A percentile compares a stretch with the other conserved stretches of the same genome.
phyloP scores from a whole-genome alignment of 805 yeast genomes.

The Candida peoriensis region DNA sequence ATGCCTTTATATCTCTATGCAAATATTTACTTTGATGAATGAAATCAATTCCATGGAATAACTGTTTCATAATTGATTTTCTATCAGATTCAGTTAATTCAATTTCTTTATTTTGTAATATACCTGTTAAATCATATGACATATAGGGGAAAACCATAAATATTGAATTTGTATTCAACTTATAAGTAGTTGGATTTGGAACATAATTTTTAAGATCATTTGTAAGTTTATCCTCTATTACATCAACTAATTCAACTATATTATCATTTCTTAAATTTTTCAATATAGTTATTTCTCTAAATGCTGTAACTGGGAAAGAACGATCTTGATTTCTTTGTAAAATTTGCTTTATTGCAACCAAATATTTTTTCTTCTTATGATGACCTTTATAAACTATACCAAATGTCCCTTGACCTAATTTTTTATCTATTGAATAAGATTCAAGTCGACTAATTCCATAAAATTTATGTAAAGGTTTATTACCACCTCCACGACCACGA shows the following conservation, averaged over 20 bases:
- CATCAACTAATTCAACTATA: slow-evolving; percentile 71
- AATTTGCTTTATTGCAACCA: slow-evolving; percentile 86
- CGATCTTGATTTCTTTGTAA: slow-evolving; percentile 45
- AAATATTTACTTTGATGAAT: slow-evolving; percentile 57
- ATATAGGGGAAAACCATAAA: slow-evolving; percentile 91
- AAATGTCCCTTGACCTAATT: slow-evolving; percentile 81
- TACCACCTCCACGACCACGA: slow-evolving; percentile 1
- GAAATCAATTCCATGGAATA: slow-evolving; percentile 75
- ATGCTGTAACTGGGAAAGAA: slow-evolving; percentile 84
- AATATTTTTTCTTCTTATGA: slow-evolving; percentile 37
- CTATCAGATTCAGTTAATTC: slow-evolving; percentile 58
- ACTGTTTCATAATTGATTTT: slow-evolving; percentile 77
- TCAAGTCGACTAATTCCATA: slow-evolving; percentile 1
- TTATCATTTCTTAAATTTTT: slow-evolving; percentile 66
- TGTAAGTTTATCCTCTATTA: slow-evolving; percentile 50
- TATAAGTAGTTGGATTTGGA: slow-evolving; percentile 2
- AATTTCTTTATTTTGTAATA: slow-evolving; percentile 74
- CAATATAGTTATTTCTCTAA: slow-evolving; percentile 83
- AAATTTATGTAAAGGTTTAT: background rate
- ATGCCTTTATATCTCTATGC: slow-evolving; percentile 94
- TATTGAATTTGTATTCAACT: slow-evolving; percentile 34
- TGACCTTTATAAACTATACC: slow-evolving; percentile 84
- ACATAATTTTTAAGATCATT: slow-evolving; percentile 12
- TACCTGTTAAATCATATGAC: slow-evolving; percentile 87
- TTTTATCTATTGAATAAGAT: slow-evolving; percentile 30